These are phyloP conservation scores for Aspergillus novoparasiticus DNA, from an alignment of 2,329 filamentous ascomycete genomes.

Conservation along the genomic window DNA sequence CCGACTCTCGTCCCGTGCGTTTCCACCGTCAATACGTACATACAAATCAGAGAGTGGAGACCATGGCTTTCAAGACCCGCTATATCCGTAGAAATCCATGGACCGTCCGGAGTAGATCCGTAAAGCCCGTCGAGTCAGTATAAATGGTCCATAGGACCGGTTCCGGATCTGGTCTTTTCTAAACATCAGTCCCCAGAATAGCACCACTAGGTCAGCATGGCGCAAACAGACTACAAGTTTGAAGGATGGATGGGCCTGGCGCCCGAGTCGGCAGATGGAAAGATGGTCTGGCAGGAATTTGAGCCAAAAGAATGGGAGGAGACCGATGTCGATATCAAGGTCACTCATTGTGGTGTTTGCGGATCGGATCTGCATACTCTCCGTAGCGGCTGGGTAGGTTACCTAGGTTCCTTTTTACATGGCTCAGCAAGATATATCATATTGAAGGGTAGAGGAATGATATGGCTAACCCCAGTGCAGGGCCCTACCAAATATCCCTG, in stretches of 20 bases:
- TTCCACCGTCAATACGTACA: background rate
- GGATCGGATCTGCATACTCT: slow-evolving; percentile 63
- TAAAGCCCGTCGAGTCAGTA: background rate
- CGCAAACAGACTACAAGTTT: slow-evolving; percentile 51
- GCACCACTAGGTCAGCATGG: slow-evolving; percentile 6
- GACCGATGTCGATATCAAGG: slow-evolving; percentile 65
- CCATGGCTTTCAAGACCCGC: background rate
- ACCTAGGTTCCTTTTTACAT: background rate
- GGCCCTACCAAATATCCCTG: slow-evolving; percentile 43
- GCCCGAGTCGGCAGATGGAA: slow-evolving; percentile 52
- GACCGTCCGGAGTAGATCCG: background rate
- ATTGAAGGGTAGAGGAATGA: too few species aligned
- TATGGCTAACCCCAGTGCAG: slow-evolving; percentile 14
- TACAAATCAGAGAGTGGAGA: background rate
- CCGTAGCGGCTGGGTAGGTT: slow-evolving; percentile 49
- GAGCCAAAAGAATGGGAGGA: slow-evolving; percentile 69
- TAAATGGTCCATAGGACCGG: background rate
- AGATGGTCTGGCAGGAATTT: slow-evolving; percentile 59
- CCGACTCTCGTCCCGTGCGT: background rate
- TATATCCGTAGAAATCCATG: background rate
- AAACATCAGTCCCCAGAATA: background rate
- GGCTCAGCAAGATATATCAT: too few species aligned
- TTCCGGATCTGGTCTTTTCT: background rate
- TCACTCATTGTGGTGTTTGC: slow-evolving; percentile 67
- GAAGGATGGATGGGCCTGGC: slow-evolving; percentile 61